Evolutionary conservation across 139 green algal genomes (phyloP).

Genomic region (Closterium sp.): DNA sequence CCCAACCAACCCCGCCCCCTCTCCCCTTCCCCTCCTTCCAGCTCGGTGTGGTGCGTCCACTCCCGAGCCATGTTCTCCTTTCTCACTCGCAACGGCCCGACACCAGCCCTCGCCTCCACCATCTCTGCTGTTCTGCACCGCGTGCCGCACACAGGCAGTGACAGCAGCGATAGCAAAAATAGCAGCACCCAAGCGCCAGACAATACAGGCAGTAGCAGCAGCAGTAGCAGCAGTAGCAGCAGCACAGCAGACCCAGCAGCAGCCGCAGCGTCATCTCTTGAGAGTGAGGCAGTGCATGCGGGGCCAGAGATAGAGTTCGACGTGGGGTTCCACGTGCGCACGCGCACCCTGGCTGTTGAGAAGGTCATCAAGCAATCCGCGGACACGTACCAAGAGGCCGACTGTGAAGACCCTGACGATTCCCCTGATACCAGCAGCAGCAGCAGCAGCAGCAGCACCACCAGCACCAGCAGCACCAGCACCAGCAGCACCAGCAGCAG

Average conservation of each 20-base stretch:
- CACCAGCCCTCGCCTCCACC: too few relatives aligned
- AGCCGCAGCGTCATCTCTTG: background rate
- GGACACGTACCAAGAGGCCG: background rate
- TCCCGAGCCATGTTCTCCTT: too few relatives aligned
- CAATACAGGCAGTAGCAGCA: background rate
- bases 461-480: too few relatives aligned
- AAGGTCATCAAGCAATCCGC: background rate
- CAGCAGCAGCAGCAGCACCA: background rate
- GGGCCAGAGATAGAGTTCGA: conserved; percentile 9
- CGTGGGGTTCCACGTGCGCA: conserved; percentile 5
- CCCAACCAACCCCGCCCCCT: too few relatives aligned
- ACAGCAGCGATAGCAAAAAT: background rate
- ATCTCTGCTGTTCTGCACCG: too few relatives aligned
- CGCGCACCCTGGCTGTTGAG: background rate
- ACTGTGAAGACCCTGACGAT: background rate
- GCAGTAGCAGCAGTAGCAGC: too few relatives aligned
- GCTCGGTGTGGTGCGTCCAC: background rate
- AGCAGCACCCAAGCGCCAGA: background rate
- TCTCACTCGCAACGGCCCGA: too few relatives aligned
- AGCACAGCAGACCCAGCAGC: background rate
- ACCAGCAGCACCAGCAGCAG: background rate
- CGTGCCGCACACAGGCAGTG: background rate
- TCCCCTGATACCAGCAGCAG: background rate
- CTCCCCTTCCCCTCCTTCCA: background rate
- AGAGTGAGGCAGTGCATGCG: background rate